Base-by-base conservation (phyloP, 345 rosid genomes). In the Hibiscus syriacus region DNA sequence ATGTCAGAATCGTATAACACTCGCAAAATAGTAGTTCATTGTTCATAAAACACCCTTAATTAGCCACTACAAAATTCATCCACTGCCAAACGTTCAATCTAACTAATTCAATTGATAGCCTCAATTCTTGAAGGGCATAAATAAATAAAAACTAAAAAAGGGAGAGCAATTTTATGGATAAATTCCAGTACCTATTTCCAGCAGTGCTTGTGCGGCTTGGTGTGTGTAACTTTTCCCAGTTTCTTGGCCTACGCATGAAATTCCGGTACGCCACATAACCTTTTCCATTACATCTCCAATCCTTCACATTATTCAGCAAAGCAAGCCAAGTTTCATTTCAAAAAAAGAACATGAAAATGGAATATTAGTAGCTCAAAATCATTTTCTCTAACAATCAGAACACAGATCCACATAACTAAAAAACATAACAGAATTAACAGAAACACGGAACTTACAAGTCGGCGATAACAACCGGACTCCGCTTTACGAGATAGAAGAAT, bases 201-300 rank as follows among this genome's bases (percentile, higher is more conserved):
- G 99, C 89, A 75, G 94, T 90, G 76, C 90, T 89, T 23, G 72
- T 74, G 74, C 68, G 80, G 80, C 96, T 90, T 58, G 85, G 79
- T 56, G 74, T 76, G 67, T 74, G 85, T 76, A 68, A 20, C 55
- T 57, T 79, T 70, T 94, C 92, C 92, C 97, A 89, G 67, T 94
- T 87, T 67, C 89, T 79, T 49, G 97, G 97, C 85, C 88, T 81
- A 57, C 91, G 79, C 30, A 94, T 90, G 80, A 83, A 86, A 73
- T 89, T 94, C 38, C 97, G 88, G 64, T 85, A 90, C 8, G 96
- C 91, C 46, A 80, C 92, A 64, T 90, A 94, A 8, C 96, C 95
- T 79, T 82, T 90, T 8, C 91, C 92, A 66, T 86, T 90, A 84
- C 97, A 90, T 86, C 91, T 89, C 95, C 99, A 90, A 38, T 94